Conservation (phyloP, 2,329 filamentous ascomycete genomes). For the Penicillium sumatraense region DNA sequence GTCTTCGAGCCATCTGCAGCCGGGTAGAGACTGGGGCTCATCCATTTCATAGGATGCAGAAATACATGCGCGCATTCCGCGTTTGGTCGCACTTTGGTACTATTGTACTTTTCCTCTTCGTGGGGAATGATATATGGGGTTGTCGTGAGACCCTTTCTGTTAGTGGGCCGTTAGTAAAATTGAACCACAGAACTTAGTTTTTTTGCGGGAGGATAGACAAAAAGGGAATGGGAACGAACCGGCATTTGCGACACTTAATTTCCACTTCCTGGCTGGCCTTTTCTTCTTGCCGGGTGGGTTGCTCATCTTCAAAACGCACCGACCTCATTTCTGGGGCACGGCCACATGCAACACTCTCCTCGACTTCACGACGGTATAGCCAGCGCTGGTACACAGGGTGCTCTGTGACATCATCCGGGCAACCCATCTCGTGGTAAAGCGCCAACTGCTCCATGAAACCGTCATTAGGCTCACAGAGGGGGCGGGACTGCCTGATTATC, state of each 20-base stretch:
- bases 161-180: slow-evolving; percentile 6
- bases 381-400: slow-evolving; percentile 81
- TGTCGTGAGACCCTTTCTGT: slow-evolving; percentile 64
- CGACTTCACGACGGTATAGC: slow-evolving; percentile 69
- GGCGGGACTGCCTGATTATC: slow-evolving; percentile 70
- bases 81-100: slow-evolving; percentile 28
- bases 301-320: slow-evolving; percentile 72
- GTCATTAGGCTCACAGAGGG: slow-evolving; percentile 83
- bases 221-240: slow-evolving; percentile 52
- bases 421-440: slow-evolving; percentile 86
- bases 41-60: slow-evolving; percentile 92
- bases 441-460: slow-evolving; percentile 90
- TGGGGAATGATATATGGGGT: slow-evolving; percentile 72
- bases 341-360: slow-evolving; percentile 71
- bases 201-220: not conserved
- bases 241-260: slow-evolving; percentile 89
- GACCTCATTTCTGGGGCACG: slow-evolving; percentile 76
- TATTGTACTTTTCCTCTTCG: slow-evolving; percentile 37
- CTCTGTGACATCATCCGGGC: slow-evolving; percentile 69
- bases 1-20: slow-evolving; percentile 27
- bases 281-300: slow-evolving; percentile 34
- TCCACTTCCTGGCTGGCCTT: slow-evolving; percentile 50
- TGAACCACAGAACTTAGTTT: not conserved
- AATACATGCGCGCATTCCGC: slow-evolving; percentile 80
- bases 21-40: slow-evolving; percentile 74